Conservation (phyloP, 2,329 filamentous ascomycete species). For the Celoporthe dispersa region DNA sequence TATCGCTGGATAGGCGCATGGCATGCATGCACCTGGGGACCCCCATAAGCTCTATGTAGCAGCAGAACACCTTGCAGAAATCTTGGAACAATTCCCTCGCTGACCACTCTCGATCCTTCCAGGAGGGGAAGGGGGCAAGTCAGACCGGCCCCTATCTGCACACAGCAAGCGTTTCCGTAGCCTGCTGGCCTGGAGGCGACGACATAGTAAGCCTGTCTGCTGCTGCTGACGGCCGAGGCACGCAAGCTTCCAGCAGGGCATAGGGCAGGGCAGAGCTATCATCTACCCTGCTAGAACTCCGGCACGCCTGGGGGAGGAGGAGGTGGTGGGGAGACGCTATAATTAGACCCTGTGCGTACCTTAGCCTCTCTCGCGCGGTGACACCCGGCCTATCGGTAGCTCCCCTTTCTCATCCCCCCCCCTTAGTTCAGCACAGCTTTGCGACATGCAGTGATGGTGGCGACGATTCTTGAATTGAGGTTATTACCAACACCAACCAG, state of each 20-base stretch:
- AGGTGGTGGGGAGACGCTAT: neutral
- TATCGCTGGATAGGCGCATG: neutral
- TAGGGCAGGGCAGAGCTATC: neutral
- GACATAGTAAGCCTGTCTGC: neutral
- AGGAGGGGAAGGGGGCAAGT: neutral
- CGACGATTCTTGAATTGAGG: neutral
- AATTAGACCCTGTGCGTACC: neutral
- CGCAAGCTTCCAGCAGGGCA: neutral
- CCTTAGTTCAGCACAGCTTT: neutral
- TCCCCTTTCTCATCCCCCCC: neutral
- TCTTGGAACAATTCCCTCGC: neutral
- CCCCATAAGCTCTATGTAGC: neutral
- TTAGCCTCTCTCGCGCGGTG: neutral
- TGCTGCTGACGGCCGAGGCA: neutral
- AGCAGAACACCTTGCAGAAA: neutral
- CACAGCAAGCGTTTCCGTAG: neutral
- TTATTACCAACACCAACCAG: neutral
- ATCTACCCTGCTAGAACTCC: too few relatives aligned
- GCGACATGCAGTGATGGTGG: neutral
- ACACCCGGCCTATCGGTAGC: constrained; percentile 1
- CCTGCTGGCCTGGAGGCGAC: neutral
- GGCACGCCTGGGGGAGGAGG: neutral
- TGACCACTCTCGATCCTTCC: neutral
- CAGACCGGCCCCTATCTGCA: neutral
- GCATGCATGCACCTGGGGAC: neutral